Percentiles rank a stretch among this genome's conserved stretches.
Conservation (phyloP, 2,329 filamentous ascomycete genomes). For the Alternaria arborescens region DNA sequence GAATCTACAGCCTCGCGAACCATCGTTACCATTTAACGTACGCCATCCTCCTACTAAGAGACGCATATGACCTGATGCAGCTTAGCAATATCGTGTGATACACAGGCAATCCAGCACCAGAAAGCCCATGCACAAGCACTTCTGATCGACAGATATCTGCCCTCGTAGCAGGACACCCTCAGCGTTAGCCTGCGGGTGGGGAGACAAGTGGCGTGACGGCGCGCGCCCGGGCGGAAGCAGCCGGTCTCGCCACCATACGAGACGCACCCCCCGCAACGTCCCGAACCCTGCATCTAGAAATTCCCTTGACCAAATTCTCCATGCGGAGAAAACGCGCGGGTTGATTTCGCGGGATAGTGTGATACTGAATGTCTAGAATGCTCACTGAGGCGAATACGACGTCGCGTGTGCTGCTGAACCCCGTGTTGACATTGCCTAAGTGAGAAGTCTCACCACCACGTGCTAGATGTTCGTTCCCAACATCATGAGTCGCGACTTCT, state of each 20-base stretch:
- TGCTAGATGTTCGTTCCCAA: background rate
- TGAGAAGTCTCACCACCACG: background rate
- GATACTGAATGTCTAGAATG: background rate
- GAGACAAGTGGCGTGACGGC: constrained; percentile 17
- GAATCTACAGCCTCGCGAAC: background rate
- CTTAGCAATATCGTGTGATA: constrained; percentile 4
- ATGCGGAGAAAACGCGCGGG: background rate
- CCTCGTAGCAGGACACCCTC: background rate
- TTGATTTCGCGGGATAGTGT: background rate
- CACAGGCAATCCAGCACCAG: background rate
- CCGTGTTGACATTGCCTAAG: background rate
- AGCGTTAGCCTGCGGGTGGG: constrained; percentile 4
- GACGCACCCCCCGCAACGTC: background rate
- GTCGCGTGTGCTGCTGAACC: background rate
- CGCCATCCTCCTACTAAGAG: background rate
- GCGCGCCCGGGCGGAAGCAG: constrained; percentile 4
- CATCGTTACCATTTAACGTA: background rate
- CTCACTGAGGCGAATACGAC: background rate
- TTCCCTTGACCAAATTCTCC: background rate
- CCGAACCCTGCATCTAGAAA: background rate
- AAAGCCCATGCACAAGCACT: background rate
- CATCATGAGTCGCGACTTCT: background rate
- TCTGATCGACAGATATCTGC: background rate
- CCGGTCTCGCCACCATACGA: constrained; percentile 8
- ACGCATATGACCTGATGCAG: background rate